Base-by-base conservation (phyloP, 805 yeast genomes). In the Ogataea nitratoaversa region DNA sequence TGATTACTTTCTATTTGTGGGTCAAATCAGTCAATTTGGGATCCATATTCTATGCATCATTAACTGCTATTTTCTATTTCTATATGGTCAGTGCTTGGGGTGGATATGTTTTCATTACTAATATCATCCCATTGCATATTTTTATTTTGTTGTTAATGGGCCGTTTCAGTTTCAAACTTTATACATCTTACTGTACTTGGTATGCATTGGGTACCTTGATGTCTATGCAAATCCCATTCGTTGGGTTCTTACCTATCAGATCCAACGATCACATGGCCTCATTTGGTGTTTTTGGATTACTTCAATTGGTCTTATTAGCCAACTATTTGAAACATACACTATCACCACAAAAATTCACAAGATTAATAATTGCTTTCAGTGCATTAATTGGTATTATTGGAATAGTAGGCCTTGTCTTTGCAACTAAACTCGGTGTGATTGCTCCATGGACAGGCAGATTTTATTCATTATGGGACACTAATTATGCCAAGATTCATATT, bases 1-100 rank as follows among this genome's bases (percentile, higher is more conserved):
- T 95, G 97, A 84, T 90, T 27, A 87, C 99, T 5, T 93, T 95
- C 63, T 90, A 79, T 72, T 74, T 88, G 44, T 93, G 99, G 99
- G 84, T 93, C 65, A 90, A 89, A 67, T 83, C 96, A 11, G 76
- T 87, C 64, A 91, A 91, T 64, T 71, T 84, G 30, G 99, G 99
- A 34, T 86, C 96, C 1, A 80, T 90, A 14, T 74, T 86, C 50
- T 87, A 81, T 71, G 93, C 88, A 9, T 71, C 91, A 2, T 67
- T 84, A 52, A 80, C 97, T 22, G 95, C 99, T 2, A 60, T 88
- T 25, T 84, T 81, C 54, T 93, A 95, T 70, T 93, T 95, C 66
- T 93, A 93, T 73, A 93, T 93, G 99, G 99, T 93, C 38, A 82
- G 95, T 35, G 99, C 99, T 11, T 90, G 99, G 97, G 99, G 99